A percentile compares a stretch with the other conserved stretches of the same genome.
These are phyloP conservation scores for Scheffersomyces lignicola DNA, from an alignment of 1,139 yeast species.

Conservation along the genomic window DNA sequence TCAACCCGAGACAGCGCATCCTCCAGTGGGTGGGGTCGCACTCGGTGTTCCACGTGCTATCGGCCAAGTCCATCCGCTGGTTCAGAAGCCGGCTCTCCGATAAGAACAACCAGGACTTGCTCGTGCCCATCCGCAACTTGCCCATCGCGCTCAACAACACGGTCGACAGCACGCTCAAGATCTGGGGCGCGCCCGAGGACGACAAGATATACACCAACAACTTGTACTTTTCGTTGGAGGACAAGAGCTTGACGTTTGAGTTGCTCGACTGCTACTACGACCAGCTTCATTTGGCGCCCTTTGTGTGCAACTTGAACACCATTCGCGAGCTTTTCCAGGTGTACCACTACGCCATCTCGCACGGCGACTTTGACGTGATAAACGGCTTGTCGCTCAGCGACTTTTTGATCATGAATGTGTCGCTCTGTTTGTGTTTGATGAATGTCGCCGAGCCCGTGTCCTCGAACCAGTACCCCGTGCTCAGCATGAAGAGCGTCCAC, in stretches of 20 bases:
- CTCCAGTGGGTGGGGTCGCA: conserved; percentile 19
- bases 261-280: conserved; percentile 11
- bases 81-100: conserved; percentile 10
- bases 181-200: conserved; percentile 2
- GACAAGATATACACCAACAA: conserved; percentile 4
- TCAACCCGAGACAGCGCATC: conserved; percentile 8
- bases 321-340: conserved; percentile 12
- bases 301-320: conserved; percentile 8
- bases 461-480: conserved; percentile 8
- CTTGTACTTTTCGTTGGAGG: conserved; percentile 7
- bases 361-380: conserved; percentile 9
- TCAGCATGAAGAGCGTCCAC: conserved; percentile 6
- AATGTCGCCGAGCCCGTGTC: conserved; percentile 7
- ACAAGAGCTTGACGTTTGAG: conserved; percentile 11
- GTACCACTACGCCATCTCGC: conserved; percentile 9
- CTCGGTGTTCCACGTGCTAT: conserved; percentile 17
- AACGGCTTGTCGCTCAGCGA: conserved; percentile 11
- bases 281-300: conserved; percentile 8
- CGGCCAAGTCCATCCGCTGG: conserved; percentile 20
- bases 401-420: conserved; percentile 17
- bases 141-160: conserved; percentile 11
- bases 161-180: conserved; percentile 5
- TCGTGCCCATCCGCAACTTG: conserved; percentile 11
- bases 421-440: conserved; percentile 15
- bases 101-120: conserved; percentile 10